Evolutionary conservation across 345 rosid genomes (phyloP).

Genomic region (Syzygium aqueum): DNA sequence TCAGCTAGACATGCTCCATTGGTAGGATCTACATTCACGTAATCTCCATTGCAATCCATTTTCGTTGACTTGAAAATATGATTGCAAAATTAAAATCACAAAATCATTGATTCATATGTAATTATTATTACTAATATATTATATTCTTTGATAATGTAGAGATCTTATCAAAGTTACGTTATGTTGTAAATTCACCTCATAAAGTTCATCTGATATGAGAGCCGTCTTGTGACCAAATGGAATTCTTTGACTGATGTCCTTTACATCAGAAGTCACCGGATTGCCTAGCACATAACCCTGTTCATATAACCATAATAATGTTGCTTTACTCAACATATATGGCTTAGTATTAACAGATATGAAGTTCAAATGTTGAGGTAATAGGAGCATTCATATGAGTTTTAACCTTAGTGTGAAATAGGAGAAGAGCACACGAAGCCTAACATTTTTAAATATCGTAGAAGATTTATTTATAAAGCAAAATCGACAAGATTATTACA

Average conservation of each 20-base stretch:
- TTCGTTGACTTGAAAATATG: not conserved
- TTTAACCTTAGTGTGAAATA: not conserved
- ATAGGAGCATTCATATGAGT: not conserved
- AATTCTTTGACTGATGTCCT: conserved; percentile 18
- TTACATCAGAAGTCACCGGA: conserved; percentile 12
- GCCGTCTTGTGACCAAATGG: conserved; percentile 32
- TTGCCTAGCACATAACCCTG: conserved; percentile 47
- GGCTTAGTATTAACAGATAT: not conserved
- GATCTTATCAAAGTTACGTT: not conserved
- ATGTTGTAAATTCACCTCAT: conserved; percentile 17
- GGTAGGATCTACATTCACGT: conserved; percentile 1
- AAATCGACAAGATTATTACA: not conserved
- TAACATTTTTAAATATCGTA: not conserved
- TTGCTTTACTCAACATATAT: not conserved
- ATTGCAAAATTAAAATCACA: not conserved
- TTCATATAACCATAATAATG: not conserved
- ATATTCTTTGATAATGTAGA: not conserved
- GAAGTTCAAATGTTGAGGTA: not conserved
- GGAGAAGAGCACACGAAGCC: not conserved
- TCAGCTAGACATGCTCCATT: not conserved
- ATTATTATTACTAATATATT: not conserved
- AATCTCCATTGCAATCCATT: conserved; percentile 12
- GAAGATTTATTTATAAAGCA: not conserved
- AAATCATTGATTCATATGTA: not conserved
- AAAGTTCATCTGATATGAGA: conserved; percentile 49